Conservation (phyloP, 805 yeast genomes). For the Zygosaccharomyces kombuchaensis region DNA sequence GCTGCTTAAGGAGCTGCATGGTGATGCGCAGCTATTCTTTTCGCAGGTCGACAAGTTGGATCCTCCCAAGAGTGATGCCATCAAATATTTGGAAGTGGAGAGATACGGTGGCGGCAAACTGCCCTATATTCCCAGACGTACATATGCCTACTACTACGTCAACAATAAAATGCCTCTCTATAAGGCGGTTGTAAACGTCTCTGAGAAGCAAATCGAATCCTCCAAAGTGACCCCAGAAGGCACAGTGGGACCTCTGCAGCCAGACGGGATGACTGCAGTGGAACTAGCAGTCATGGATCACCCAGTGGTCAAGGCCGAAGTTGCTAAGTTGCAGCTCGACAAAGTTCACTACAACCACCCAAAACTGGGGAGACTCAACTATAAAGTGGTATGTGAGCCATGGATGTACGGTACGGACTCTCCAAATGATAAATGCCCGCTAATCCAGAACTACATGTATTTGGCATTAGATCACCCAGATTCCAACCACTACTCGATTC, state of each 20-base stretch:
- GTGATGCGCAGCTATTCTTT: slow-evolving; percentile 55
- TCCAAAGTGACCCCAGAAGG: slow-evolving; percentile 55
- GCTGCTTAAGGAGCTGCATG: slow-evolving; percentile 54
- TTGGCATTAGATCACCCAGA: slow-evolving; percentile 63
- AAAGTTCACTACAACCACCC: slow-evolving; percentile 30
- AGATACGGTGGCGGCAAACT: slow-evolving; percentile 45
- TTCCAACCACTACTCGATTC: slow-evolving; percentile 71
- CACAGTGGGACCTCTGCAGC: slow-evolving; percentile 65
- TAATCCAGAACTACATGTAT: slow-evolving; percentile 73
- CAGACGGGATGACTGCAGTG: slow-evolving; percentile 54
- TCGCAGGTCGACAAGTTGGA: slow-evolving; percentile 64
- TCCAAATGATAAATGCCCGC: slow-evolving; percentile 46
- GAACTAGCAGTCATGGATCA: slow-evolving; percentile 50
- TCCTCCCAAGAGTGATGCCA: slow-evolving; percentile 74
- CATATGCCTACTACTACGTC: slow-evolving; percentile 62
- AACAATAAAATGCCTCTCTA: slow-evolving; percentile 49
- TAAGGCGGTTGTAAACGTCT: slow-evolving; percentile 68
- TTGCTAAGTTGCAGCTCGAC: slow-evolving; percentile 64
- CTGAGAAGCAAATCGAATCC: slow-evolving; percentile 57
- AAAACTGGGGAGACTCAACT: slow-evolving; percentile 20
- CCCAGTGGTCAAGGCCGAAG: slow-evolving; percentile 58
- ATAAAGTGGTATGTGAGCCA: slow-evolving; percentile 58
- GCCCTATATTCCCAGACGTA: slow-evolving; percentile 63
- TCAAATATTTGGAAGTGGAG: slow-evolving; percentile 64
- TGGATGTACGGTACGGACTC: slow-evolving; percentile 87